Evolutionary conservation across 164 flowering plant genomes (phyloP).

Genomic region (Macadamia tetraphylla): DNA sequence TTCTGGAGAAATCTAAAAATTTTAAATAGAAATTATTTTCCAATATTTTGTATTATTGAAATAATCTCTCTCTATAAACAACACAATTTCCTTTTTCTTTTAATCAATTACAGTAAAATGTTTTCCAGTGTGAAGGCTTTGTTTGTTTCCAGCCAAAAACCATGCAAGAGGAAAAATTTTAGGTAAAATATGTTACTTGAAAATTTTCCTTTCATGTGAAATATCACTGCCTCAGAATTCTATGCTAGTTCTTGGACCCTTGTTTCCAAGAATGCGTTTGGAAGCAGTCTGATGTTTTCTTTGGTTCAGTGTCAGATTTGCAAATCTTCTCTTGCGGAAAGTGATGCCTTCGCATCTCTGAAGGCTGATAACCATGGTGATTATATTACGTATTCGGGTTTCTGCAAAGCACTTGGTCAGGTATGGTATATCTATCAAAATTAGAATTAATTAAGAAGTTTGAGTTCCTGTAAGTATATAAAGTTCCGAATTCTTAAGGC

Average conservation of each 20-base stretch:
- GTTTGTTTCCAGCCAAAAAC: no score
- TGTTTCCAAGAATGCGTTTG: neutral
- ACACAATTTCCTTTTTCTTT: no score
- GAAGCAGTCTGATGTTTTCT: neutral
- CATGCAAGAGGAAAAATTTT: no score
- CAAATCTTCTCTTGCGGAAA: constrained; percentile 57
- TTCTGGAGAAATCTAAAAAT: no score
- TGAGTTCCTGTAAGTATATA: neutral
- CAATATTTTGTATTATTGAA: no score
- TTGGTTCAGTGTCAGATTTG: constrained; percentile 61
- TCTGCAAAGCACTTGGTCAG: constrained; percentile 82
- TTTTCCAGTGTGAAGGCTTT: no score
- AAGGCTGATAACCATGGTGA: constrained; percentile 62
- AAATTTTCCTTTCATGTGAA: no score
- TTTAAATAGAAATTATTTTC: no score
- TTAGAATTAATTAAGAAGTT: neutral
- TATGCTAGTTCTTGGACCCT: no score
- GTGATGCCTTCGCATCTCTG: constrained; percentile 76
- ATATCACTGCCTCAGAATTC: neutral
- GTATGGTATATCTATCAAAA: constrained; percentile 24
- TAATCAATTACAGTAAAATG: no score
- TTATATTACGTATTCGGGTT: constrained; percentile 63
- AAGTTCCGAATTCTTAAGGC: constrained; percentile 5
- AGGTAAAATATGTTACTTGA: no score
- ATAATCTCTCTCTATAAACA: no score